A percentile compares a stretch with the other conserved stretches of the same genome.
Conservation (phyloP, 129 eudicot genomes). For the Flaveria ramosissima region DNA sequence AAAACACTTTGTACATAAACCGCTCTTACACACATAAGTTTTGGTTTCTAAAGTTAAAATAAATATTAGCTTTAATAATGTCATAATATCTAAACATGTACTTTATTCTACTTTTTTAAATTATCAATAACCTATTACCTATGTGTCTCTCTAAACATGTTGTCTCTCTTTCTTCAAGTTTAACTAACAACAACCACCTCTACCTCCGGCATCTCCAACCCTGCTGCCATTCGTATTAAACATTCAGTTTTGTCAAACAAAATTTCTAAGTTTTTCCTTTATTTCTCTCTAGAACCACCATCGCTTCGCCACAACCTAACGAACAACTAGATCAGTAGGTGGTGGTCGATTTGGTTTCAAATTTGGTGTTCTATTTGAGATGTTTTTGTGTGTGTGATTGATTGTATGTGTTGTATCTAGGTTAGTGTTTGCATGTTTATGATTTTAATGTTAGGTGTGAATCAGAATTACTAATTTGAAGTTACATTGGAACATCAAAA, state of each 20-base stretch:
- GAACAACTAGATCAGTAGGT: too few relatives aligned
- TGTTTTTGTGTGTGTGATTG: background rate
- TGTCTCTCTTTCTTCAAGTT: background rate
- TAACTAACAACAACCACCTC: background rate
- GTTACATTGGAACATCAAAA: background rate
- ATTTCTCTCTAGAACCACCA: background rate
- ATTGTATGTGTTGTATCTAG: background rate
- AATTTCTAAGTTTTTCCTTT: background rate
- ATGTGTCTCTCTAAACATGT: background rate
- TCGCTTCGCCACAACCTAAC: too few relatives aligned
- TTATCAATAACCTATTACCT: too few relatives aligned
- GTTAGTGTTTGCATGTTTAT: too few relatives aligned
- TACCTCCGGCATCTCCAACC: background rate
- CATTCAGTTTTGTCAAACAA: background rate
- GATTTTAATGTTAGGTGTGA: background rate
- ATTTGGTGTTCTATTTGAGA: too few relatives aligned
- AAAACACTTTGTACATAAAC: too few relatives aligned
- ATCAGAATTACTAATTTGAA: background rate
- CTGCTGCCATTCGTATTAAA: background rate
- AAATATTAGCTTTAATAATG: background rate
- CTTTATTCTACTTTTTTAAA: too few relatives aligned
- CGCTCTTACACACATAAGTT: too few relatives aligned
- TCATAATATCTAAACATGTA: background rate
- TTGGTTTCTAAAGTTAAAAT: background rate
- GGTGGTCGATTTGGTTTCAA: too few relatives aligned